These are phyloP conservation scores for Pestalotiopsis sp. DNA, from an alignment of 2,329 filamentous ascomycete species.

Conservation along the genomic window DNA sequence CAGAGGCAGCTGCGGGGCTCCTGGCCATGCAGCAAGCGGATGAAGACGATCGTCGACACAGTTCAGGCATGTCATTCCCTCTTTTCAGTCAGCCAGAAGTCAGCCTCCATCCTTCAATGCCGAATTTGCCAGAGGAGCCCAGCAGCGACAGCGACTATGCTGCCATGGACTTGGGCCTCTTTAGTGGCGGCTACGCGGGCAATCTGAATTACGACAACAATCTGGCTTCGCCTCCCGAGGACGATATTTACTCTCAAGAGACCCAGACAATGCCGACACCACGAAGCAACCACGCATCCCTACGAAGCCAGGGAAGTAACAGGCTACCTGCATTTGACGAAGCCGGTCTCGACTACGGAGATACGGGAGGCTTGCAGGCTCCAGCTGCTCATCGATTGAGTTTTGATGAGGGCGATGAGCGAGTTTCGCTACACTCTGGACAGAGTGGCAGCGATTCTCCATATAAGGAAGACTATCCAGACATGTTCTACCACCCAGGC, in stretches of 20 bases:
- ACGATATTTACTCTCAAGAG: conserved; percentile 43
- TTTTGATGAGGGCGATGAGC: conserved; percentile 92
- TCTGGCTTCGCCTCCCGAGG: conserved; percentile 40
- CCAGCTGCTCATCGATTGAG: conserved; percentile 76
- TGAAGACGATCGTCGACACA: conserved; percentile 69
- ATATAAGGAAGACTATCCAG: conserved; percentile 73
- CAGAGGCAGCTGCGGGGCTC: conserved; percentile 82
- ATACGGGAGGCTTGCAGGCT: conserved; percentile 84
- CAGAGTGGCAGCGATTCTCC: conserved; percentile 67
- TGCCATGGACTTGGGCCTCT: conserved; percentile 71
- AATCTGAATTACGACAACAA: conserved; percentile 53
- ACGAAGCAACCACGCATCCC: conserved; percentile 35
- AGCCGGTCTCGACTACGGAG: conserved; percentile 81
- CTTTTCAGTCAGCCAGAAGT: conserved; percentile 41
- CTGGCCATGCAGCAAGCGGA: conserved; percentile 84
- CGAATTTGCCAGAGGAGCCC: conserved; percentile 52
- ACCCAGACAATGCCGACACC: conserved; percentile 52
- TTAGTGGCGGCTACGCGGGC: conserved; percentile 70
- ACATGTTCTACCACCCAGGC: conserved; percentile 92
- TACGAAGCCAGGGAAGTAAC: conserved; percentile 41
- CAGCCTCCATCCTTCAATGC: conserved; percentile 37
- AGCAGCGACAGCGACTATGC: conserved; percentile 75
- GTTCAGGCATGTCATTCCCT: conserved; percentile 51
- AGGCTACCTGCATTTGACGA: conserved; percentile 50
- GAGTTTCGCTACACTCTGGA: conserved; percentile 56